phyloP scores from a whole-genome alignment of 148 eudicot genomes.

The Euryodendron excelsum region DNA sequence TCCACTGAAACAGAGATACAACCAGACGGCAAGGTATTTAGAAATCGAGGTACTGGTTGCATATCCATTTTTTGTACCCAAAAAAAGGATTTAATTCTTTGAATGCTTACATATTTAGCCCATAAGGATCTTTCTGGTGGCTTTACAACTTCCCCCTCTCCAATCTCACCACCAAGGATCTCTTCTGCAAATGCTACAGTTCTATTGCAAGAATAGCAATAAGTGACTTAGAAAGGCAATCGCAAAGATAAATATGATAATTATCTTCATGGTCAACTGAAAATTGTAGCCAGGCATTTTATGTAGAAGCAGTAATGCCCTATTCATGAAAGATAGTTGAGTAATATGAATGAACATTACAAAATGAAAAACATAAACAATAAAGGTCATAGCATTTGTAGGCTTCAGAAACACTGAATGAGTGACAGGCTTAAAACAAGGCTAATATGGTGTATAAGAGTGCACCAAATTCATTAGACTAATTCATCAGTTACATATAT shows the following conservation, averaged over 20 bases:
- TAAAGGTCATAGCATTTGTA: too few relatives aligned
- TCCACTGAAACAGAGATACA: constrained; percentile 70
- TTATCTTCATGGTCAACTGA: neutral
- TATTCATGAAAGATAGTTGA: too few relatives aligned
- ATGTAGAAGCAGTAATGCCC: too few relatives aligned
- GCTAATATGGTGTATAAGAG: neutral
- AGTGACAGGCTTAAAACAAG: too few relatives aligned
- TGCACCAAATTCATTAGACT: neutral
- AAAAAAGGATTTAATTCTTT: neutral
- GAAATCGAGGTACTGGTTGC: neutral
- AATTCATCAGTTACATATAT: neutral
- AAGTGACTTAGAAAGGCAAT: neutral
- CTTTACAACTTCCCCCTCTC: constrained; percentile 56
- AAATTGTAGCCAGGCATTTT: neutral
- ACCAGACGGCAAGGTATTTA: neutral
- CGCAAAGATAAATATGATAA: neutral
- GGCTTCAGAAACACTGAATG: too few relatives aligned
- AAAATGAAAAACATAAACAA: too few relatives aligned
- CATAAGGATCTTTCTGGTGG: constrained; percentile 91
- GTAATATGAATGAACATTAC: too few relatives aligned
- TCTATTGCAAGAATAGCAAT: constrained; percentile 36
- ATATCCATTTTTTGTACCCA: too few relatives aligned
- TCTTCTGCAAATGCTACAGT: constrained; percentile 84
- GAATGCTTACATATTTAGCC: constrained; percentile 90
- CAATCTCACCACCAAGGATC: constrained; percentile 46